phyloP scores from a whole-genome alignment of 495 filamentous ascomycete species.

The Geopyxis carbonaria region DNA sequence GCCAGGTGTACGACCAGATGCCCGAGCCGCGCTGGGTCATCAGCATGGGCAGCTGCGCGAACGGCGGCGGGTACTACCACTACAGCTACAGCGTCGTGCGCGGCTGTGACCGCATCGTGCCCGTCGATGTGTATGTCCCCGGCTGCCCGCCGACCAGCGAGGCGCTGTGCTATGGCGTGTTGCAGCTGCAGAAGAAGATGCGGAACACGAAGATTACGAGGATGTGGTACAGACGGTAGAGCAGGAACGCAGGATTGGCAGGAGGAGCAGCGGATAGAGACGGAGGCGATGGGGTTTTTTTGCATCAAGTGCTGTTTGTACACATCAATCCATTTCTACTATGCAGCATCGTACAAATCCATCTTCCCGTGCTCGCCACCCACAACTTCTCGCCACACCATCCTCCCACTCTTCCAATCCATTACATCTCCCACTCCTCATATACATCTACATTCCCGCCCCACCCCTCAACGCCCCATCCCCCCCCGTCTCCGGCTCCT shows the following conservation, averaged over 20 bases:
- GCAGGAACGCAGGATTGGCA: slow-evolving; percentile 3
- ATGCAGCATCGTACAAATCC: too few relatives aligned
- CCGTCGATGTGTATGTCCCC: slow-evolving; percentile 83
- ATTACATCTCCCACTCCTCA: too few relatives aligned
- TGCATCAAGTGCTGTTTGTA: too few relatives aligned
- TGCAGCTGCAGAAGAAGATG: slow-evolving; percentile 80
- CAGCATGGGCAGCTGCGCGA: slow-evolving; percentile 80
- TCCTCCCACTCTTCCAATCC: too few relatives aligned
- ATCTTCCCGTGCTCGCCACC: too few relatives aligned
- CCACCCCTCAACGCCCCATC: too few relatives aligned
- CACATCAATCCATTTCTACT: too few relatives aligned
- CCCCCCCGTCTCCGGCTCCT: too few relatives aligned
- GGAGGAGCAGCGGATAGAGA: slow-evolving; percentile 17
- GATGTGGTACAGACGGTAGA: slow-evolving; percentile 49
- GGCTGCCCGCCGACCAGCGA: slow-evolving; percentile 82
- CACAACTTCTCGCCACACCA: too few relatives aligned
- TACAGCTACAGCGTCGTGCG: slow-evolving; percentile 79
- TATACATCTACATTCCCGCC: too few relatives aligned
- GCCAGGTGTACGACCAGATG: slow-evolving; percentile 98
- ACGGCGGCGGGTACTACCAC: slow-evolving; percentile 88
- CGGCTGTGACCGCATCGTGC: slow-evolving; percentile 78
- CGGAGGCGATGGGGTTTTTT: too few relatives aligned
- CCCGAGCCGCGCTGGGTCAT: slow-evolving; percentile 88
- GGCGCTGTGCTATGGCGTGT: slow-evolving; percentile 75
- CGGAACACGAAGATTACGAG: slow-evolving; percentile 54